phyloP scores from a whole-genome alignment of 2,329 filamentous ascomycete species.

The Epichloe bromicola region DNA sequence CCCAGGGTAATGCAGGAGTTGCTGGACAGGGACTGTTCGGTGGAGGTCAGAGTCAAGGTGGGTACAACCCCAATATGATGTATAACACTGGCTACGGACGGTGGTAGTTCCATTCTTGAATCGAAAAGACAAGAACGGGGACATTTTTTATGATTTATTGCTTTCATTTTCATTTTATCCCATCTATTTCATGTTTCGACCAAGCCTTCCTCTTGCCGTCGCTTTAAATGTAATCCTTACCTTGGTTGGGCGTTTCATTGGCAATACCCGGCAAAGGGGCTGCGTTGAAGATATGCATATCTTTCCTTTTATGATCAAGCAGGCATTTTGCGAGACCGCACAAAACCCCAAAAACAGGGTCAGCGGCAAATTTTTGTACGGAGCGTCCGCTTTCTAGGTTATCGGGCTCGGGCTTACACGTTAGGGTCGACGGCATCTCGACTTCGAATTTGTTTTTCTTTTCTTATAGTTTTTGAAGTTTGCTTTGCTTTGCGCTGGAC shows the following conservation, averaged over 20 bases:
- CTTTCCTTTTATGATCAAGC: constrained; percentile 17
- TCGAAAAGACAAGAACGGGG: background rate
- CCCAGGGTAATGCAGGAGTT: constrained; percentile 68
- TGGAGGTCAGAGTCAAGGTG: constrained; percentile 82
- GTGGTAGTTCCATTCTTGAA: constrained; percentile 38
- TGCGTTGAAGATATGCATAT: constrained; percentile 15
- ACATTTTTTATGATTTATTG: constrained; percentile 10
- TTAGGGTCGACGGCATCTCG: constrained; percentile 7
- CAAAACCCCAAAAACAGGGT: constrained; percentile 14
- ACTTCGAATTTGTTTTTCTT: constrained; percentile 5
- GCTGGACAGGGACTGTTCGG: constrained; percentile 70
- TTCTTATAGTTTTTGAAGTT: constrained; percentile 4
- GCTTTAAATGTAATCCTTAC: constrained; percentile 8
- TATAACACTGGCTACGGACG: constrained; percentile 59
- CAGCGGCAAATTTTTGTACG: constrained; percentile 16
- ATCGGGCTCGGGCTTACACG: constrained; percentile 11
- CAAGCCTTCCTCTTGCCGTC: constrained; percentile 10
- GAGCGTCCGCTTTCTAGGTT: constrained; percentile 16
- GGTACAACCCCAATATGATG: constrained; percentile 81
- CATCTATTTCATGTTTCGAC: constrained; percentile 8
- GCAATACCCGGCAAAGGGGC: constrained; percentile 11
- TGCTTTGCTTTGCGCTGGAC: constrained; percentile 5
- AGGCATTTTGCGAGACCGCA: constrained; percentile 15
- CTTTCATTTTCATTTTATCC: constrained; percentile 8
- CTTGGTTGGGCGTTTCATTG: constrained; percentile 16